phyloP scores from a whole-genome alignment of 495 filamentous ascomycete genomes.

The Parmelia sp. region DNA sequence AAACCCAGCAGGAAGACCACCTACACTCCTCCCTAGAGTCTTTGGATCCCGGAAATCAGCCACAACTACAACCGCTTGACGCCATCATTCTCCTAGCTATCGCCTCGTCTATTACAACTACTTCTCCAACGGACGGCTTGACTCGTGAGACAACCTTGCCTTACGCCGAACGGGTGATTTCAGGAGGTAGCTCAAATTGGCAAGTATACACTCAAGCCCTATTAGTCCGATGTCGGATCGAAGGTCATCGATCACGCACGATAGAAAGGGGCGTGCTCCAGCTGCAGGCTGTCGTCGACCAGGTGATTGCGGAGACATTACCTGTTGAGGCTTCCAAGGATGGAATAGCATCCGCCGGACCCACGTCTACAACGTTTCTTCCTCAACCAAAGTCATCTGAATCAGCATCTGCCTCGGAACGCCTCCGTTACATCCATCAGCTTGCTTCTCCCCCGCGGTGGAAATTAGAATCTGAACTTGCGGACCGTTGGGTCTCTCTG shows the following conservation, averaged over 20 bases:
- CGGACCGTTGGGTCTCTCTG: slow-evolving; percentile 78
- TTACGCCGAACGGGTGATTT: slow-evolving; percentile 80
- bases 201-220: slow-evolving; percentile 94
- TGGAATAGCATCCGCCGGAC: slow-evolving; percentile 17
- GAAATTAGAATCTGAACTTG: slow-evolving; percentile 90
- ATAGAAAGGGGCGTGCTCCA: slow-evolving; percentile 85
- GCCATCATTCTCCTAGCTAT: slow-evolving; percentile 75
- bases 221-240: slow-evolving; percentile 79
- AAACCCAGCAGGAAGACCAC: slow-evolving; percentile 41
- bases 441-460: slow-evolving; percentile 79
- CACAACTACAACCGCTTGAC: slow-evolving; percentile 74
- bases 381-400: slow-evolving; percentile 69
- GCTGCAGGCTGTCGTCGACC: slow-evolving; percentile 92
- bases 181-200: slow-evolving; percentile 91
- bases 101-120: slow-evolving; percentile 83
- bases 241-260: slow-evolving; percentile 77
- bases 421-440: slow-evolving; percentile 75
- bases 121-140: slow-evolving; percentile 71
- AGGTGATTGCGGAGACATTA: slow-evolving; percentile 85
- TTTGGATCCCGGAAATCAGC: slow-evolving; percentile 72
- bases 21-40: slow-evolving; percentile 54
- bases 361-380: slow-evolving; percentile 65
- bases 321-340: slow-evolving; percentile 32
- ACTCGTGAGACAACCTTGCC: slow-evolving; percentile 89
- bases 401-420: slow-evolving; percentile 66